A percentile compares a stretch with the other conserved stretches of the same genome.
Evolutionary conservation across 208 protist species (phyloP).

Genomic region (Acanthamoeba lugdunensis): DNA sequence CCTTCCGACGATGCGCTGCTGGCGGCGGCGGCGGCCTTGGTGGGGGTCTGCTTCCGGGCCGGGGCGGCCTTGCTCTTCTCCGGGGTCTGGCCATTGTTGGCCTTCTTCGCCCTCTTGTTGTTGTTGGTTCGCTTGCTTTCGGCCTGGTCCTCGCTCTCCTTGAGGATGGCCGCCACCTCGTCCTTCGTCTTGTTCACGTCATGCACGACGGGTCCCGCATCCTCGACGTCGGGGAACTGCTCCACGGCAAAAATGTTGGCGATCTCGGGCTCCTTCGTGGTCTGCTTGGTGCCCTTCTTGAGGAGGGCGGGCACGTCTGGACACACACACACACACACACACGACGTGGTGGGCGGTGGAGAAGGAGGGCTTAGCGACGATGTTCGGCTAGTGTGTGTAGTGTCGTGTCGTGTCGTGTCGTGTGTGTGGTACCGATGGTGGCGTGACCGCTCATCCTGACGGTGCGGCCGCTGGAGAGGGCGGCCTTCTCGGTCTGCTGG

Average conservation of each 20-base stretch:
- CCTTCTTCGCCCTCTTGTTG: conserved; percentile 8
- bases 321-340: neutral
- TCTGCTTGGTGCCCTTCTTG: neutral
- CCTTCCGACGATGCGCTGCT: neutral
- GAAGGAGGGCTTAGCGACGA: neutral
- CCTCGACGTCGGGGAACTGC: conserved; percentile 53
- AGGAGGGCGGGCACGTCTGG: neutral
- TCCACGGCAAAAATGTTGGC: conserved; percentile 61
- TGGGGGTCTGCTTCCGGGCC: neutral
- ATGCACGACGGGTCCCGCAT: conserved; percentile 18
- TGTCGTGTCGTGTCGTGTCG: neutral
- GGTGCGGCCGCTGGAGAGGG: conserved; percentile 52
- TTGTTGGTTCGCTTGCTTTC: neutral
- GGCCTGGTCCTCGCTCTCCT: neutral
- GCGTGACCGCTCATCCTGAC: conserved; percentile 47
- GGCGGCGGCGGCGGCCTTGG: neutral
- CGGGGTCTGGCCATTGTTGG: neutral
- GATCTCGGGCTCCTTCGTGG: conserved; percentile 7
- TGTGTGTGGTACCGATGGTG: conserved; percentile 5
- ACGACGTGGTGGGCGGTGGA: neutral
- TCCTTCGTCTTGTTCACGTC: conserved; percentile 38
- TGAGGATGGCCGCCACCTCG: conserved; percentile 38
- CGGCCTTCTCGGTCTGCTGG: conserved; percentile 49
- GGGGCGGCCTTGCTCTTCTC: neutral
- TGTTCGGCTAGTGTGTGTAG: no score